Conservation (phyloP, 202 grass and related monocot genomes). For the Carex sylvatica region DNA sequence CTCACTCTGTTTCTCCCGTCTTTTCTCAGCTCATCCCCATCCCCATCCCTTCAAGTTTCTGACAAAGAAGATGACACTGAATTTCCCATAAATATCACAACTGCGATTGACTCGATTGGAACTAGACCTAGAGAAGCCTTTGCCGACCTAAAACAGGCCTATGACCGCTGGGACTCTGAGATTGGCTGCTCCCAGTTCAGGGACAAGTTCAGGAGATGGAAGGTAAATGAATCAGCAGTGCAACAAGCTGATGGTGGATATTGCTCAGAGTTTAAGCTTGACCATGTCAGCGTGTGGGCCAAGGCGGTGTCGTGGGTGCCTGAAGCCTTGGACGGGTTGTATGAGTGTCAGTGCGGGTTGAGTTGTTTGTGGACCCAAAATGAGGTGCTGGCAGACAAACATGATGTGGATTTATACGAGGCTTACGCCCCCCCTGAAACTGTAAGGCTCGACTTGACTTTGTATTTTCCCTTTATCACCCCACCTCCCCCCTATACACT, state of each 20-base stretch:
- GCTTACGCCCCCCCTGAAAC: constrained; percentile 8
- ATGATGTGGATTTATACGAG: constrained; percentile 33
- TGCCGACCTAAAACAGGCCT: constrained; percentile 7
- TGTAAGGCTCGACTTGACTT: constrained; percentile 15
- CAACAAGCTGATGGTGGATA: background rate
- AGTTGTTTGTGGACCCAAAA: constrained; percentile 35
- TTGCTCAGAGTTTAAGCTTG: constrained; percentile 21
- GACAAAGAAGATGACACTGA: background rate
- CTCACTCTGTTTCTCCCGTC: constrained; percentile 25
- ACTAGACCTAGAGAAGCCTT: constrained; percentile 19
- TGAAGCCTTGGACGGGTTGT: constrained; percentile 11
- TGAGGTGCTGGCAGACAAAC: constrained; percentile 24
- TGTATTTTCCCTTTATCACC: background rate
- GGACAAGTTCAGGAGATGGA: constrained; percentile 27
- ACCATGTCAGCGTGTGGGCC: constrained; percentile 26
- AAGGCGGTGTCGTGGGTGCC: constrained; percentile 14
- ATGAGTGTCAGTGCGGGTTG: constrained; percentile 37
- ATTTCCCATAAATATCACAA: constrained; percentile 5
- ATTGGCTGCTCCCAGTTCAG: constrained; percentile 19
- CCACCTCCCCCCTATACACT: background rate
- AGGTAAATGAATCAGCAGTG: constrained; percentile 3
- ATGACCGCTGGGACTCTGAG: constrained; percentile 27
- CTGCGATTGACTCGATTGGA: constrained; percentile 28
- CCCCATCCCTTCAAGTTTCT: background rate
- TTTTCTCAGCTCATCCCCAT: constrained; percentile 16